Evolutionary conservation across 1,139 yeast species (phyloP).

Genomic region (Pneumocystis canis): DNA sequence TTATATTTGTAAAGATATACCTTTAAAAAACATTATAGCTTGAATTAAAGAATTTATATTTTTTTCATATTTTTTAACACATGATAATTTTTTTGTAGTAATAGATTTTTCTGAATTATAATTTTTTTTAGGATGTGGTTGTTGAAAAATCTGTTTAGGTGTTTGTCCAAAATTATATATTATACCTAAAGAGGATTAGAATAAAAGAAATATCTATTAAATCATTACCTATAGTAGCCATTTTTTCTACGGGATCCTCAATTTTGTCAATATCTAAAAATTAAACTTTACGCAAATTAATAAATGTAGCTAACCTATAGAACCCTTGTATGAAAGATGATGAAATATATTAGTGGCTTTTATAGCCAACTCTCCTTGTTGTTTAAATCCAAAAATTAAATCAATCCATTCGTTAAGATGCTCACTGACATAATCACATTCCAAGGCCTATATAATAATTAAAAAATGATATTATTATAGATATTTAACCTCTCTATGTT

Average conservation of each 20-base stretch:
- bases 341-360: constrained; percentile 60
- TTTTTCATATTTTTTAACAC: constrained; percentile 9
- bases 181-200: constrained; percentile 29
- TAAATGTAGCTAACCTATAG: constrained; percentile 28
- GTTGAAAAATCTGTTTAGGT: constrained; percentile 51
- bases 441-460: constrained; percentile 32
- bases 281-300: not conserved
- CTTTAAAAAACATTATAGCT: constrained; percentile 2
- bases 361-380: constrained; percentile 54
- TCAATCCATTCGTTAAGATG: constrained; percentile 74
- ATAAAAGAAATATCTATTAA: not conserved
- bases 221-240: constrained; percentile 43
- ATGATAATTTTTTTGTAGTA: constrained; percentile 1
- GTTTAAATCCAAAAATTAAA: constrained; percentile 64
- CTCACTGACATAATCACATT: constrained; percentile 61
- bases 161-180: constrained; percentile 87
- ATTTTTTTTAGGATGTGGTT: constrained; percentile 42
- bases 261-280: constrained; percentile 45
- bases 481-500: constrained; percentile 44
- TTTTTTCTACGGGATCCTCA: constrained; percentile 53
- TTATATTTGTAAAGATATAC: not conserved
- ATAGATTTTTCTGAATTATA: constrained; percentile 22
- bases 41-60: constrained; percentile 3
- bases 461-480: not conserved
- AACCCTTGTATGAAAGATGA: constrained; percentile 68